Conservation (phyloP, 2,329 filamentous ascomycete species). For the Nannizziopsis arthrosporioides region DNA sequence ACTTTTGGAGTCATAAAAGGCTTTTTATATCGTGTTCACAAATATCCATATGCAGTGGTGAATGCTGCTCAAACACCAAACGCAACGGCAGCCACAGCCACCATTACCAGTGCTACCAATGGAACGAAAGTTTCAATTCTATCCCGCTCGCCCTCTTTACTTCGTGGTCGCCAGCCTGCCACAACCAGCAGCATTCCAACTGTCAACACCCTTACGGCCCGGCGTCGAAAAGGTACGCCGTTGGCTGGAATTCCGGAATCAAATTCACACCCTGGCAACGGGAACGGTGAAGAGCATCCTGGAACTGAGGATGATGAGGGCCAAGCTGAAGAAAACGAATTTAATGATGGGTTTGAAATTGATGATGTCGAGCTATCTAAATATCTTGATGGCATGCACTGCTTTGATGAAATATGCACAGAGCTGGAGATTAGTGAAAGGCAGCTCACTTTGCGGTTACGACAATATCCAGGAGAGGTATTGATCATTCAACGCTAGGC, state of each 20-base stretch:
- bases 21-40: constrained; percentile 82
- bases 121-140: constrained; percentile 2
- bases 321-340: constrained; percentile 11
- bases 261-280: background rate
- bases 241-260: background rate
- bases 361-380: constrained; percentile 30
- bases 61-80: constrained; percentile 21
- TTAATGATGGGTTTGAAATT: constrained; percentile 18
- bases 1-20: constrained; percentile 96
- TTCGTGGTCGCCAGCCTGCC: constrained; percentile 9
- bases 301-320: constrained; percentile 7
- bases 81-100: constrained; percentile 14
- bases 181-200: constrained; percentile 9
- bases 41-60: constrained; percentile 56
- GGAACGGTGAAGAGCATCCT: constrained; percentile 4
- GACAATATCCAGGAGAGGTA: constrained; percentile 34
- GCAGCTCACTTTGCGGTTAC: constrained; percentile 34
- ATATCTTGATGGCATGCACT: constrained; percentile 39
- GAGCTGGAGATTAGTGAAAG: constrained; percentile 39
- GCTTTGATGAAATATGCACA: constrained; percentile 42
- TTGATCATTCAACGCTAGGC: constrained; percentile 37
- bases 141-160: constrained; percentile 12
- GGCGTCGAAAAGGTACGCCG: constrained; percentile 1
- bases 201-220: background rate
- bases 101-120: constrained; percentile 5